Evolutionary conservation across 345 rosid species (phyloP), one percentile per base, ranked within the genome.

Genomic region (Eucalyptus virginea): DNA sequence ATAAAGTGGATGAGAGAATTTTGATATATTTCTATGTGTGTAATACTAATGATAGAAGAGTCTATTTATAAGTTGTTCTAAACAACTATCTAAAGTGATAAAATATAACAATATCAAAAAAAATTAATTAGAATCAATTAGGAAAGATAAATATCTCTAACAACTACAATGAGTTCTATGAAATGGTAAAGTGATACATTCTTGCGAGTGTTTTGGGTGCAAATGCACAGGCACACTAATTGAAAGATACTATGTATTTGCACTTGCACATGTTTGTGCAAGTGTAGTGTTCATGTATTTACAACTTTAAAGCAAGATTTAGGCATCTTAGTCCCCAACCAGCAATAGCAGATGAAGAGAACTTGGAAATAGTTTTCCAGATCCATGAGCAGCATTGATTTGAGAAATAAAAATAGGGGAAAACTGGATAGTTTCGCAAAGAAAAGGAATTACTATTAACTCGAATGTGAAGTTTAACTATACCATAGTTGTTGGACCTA

Each of bases 131-230:
- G 24, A 52, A 52, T 52, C 10, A 19, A 52, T 52, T 52, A 52
- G 4, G 24, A 52, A 52, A 52, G 56, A 52, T 19, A 52, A 52
- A 52, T 52, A 52, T 19, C 56, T 52, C 56, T 52, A 52, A 52
- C 90, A 96, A 96, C 90, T 96, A 96, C 88, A 90, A 90, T 88
- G 97, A 96, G 88, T 98, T 97, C 85, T 97, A 97, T 91, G 95
- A 94, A 90, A 56, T 88, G 87, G 93, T 88, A 10, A 97, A 98
- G 92, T 94, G 95, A 9, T 89, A 89, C 77, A 49, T 98, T 67
- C 91, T 95, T 77, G 87, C 94, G 52, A 95, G 91, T 81, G 92
- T 96, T 50, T 92, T 97, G 88, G 97, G 97, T 90, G 50, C 95
- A 9, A 93, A 87, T 90, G 97, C 98, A 45, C 98, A 97, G 99